Evolutionary conservation across 1,284 basidiomycete species (phyloP), one percentile per base, ranked within the genome.

Genomic region (Malassezia restricta): DNA sequence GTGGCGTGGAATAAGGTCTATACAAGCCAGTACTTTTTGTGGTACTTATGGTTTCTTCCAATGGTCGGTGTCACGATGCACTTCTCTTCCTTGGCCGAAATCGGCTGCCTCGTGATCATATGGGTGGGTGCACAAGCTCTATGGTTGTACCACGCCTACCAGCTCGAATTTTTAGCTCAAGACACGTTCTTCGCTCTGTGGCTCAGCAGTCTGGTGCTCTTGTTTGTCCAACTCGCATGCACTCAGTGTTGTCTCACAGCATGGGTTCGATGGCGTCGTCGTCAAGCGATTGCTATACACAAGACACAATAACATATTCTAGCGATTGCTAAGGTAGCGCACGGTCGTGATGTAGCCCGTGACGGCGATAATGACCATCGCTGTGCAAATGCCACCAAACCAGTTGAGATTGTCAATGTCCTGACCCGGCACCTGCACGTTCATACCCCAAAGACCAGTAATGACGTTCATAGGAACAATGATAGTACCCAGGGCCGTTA

Each of bases 21-120:
- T 79, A 99, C 94, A 0, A 92, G 88, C 1, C 88, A 98, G 84
- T 99, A 99, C 76, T 98, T 96, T 75, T 79, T 95, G 43, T 99
- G 94, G 94, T 96, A 92, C 71, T 81, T 91, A 6, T 83, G 90
- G 57, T 82, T 98, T 57, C 75, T 98, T 0, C 91, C 94, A 0
- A 78, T 91, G 3, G 76, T 94, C 9, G 77, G 88, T 3, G 83
- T 87, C 0, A 79, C 76, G 12, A 73, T 92, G 0, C 68, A 74
- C 0, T 76, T 88, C 12, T 11, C 14, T 7, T 51, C 54, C 43
- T 39, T 45, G 1, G 43, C 44, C 17, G 51, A 49, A 14, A 24
- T 50, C 37, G 58, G 49, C 20, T 46, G 50, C 15, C 56, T 49
- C 0, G 9, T 58, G 4, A 54, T 52, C 6, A n/a, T 81, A 0